A percentile compares a stretch with the other conserved stretches of the same genome.
phyloP scores from a whole-genome alignment of 1,139 yeast genomes.

The Saccharomyces hybrid region DNA sequence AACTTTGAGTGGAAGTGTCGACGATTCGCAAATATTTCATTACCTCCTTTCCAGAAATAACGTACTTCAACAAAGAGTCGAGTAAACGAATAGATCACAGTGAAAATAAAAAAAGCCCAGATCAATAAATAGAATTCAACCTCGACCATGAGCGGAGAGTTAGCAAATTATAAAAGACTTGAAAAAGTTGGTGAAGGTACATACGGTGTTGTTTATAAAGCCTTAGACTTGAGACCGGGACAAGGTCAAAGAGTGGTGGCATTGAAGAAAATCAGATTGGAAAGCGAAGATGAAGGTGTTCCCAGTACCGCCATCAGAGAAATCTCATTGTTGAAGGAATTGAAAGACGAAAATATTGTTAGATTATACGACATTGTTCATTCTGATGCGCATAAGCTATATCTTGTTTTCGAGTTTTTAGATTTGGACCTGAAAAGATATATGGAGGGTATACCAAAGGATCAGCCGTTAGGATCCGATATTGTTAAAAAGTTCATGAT shows the following conservation, averaged over 20 bases:
- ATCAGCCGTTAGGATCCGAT: conserved; percentile 80
- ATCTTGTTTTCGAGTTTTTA: conserved; percentile 85
- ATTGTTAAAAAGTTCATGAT: conserved; percentile 91
- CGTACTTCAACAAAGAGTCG: neutral
- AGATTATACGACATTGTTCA: conserved; percentile 90
- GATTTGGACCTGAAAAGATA: conserved; percentile 92
- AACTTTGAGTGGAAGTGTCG: neutral
- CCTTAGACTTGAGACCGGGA: conserved; percentile 59
- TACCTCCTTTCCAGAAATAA: neutral
- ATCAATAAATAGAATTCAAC: neutral
- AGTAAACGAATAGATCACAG: neutral
- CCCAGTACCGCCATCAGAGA: conserved; percentile 98
- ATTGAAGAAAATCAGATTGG: conserved; percentile 84
- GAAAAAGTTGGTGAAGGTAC: conserved; percentile 98
- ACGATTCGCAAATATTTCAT: neutral
- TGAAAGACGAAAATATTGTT: conserved; percentile 88
- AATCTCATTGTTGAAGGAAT: conserved; percentile 84
- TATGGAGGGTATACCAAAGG: conserved; percentile 92
- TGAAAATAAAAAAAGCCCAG: neutral
- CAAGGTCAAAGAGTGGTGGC: conserved; percentile 92
- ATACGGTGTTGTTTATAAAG: conserved; percentile 96
- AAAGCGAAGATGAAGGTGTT: conserved; percentile 97
- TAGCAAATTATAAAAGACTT: conserved; percentile 83
- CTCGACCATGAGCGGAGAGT: conserved; percentile 56
- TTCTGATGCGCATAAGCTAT: conserved; percentile 89